Conservation (phyloP, 176 grass and related monocot species). For the Microstegium vimineum region DNA sequence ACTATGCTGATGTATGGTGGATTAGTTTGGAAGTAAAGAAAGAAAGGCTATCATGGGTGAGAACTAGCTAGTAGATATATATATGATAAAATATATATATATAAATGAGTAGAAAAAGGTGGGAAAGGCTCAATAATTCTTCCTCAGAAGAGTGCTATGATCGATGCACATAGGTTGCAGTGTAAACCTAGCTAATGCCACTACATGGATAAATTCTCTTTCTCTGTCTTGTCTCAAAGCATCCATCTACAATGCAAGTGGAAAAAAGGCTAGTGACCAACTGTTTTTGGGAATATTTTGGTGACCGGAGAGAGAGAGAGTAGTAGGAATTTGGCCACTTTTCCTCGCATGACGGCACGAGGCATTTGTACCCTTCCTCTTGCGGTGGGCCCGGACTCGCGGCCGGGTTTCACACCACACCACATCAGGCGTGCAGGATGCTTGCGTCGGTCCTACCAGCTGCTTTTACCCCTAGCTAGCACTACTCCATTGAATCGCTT, state of each 20-base stretch:
- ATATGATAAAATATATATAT: neutral
- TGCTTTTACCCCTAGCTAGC: neutral
- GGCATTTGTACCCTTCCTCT: slow-evolving; percentile 22
- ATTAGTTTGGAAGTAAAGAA: neutral
- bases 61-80: neutral
- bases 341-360: neutral
- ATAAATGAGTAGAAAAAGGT: neutral
- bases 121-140: neutral
- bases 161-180: neutral
- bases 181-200: neutral
- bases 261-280: slow-evolving; percentile 16
- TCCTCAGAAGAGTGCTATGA: neutral
- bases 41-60: neutral
- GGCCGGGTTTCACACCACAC: neutral
- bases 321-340: neutral
- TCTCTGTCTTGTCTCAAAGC: neutral
- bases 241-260: neutral
- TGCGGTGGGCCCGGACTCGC: neutral
- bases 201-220: neutral
- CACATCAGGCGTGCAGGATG: no score
- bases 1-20: neutral
- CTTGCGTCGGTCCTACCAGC: no score
- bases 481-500: neutral
- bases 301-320: neutral
- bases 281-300: slow-evolving; percentile 21